Evolutionary conservation across 2,329 filamentous ascomycete genomes (phyloP), one percentile per base, ranked within the genome.

Genomic region (Fusarium bactridioides): DNA sequence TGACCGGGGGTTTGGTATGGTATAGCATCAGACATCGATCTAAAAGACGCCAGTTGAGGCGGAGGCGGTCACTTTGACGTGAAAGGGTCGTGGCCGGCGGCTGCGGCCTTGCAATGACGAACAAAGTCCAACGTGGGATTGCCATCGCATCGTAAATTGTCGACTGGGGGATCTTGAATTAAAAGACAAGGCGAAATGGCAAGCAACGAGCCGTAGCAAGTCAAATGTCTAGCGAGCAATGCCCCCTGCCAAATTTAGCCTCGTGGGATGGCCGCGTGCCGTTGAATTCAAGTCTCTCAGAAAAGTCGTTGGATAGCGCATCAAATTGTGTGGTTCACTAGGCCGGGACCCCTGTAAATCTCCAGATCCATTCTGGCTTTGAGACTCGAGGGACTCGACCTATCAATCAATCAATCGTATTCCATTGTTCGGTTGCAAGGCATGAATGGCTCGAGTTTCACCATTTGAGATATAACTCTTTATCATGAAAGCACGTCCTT

Each of bases 181-280:
- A 59, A 59, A 64, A 64, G 65, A 45, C 64, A 38, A 61, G 57
- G 67, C 70, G 61, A 73, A 43, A 61, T 64, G 44, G 38, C 37
- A 16, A 58, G 54, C 51, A 64, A 58, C 31, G 61, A 61, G 66
- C 61, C 60, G 60, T 58, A 74, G 69, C 67, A 72, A 68, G 66
- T 72, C 67, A 60, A 72, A 64, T 65, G 51, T 73, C 69, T 64
- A 69, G 62, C 55, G 65, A 73, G 61, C 69, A 76, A 69, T 60
- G 63, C 59, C 75, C 73, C 74, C 65, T 73, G 70, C 72, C 75
- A 72, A 58, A 76, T 69, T 74, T 77, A 77, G 76, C 69, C 76
- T 74, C 76, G 73, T 77, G 74, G 74, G 57, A 58, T 77, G 76
- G 64, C 76, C 76, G 71, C 76, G 76, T 77, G 76, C 76, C 71